These are phyloP conservation scores for Kwoniella bestiolae DNA, from an alignment of 768 basidiomycete genomes.

Conservation along the genomic window DNA sequence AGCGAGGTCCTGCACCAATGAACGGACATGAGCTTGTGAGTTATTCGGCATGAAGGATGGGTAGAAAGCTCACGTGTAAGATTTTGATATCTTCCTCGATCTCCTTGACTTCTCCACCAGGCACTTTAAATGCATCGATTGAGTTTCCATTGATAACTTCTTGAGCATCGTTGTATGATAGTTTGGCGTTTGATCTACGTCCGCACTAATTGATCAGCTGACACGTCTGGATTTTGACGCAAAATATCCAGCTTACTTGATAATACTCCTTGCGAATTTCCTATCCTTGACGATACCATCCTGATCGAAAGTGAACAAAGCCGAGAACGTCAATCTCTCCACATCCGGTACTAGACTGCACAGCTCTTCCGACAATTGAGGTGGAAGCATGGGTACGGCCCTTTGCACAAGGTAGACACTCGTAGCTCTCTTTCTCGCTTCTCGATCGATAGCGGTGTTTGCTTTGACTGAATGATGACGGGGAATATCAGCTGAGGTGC, in stretches of 20 bases:
- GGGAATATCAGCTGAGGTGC: conserved; percentile 1
- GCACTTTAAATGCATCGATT: conserved; percentile 63
- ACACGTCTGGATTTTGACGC: neutral
- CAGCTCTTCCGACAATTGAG: conserved; percentile 85
- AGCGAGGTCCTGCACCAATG: conserved; percentile 62
- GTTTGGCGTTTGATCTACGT: conserved; percentile 77
- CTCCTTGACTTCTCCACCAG: conserved; percentile 64
- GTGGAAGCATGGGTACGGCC: conserved; percentile 95
- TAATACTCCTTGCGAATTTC: conserved; percentile 90
- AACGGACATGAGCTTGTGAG: neutral
- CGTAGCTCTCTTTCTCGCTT: conserved; percentile 95
- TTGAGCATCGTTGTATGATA: conserved; percentile 82
- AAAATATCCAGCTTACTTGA: conserved; percentile 66
- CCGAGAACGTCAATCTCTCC: conserved; percentile 89
- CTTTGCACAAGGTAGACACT: conserved; percentile 97
- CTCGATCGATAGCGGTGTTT: conserved; percentile 90
- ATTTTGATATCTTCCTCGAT: conserved; percentile 76
- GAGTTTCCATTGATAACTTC: conserved; percentile 74
- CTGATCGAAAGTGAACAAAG: conserved; percentile 79
- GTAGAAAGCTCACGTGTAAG: conserved; percentile 61
- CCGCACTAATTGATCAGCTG: neutral
- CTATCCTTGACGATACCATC: conserved; percentile 83
- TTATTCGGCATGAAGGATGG: neutral
- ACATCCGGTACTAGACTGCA: conserved; percentile 87
- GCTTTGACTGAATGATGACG: conserved; percentile 47